Percentiles rank a stretch among this genome's conserved stretches.
Conservation (phyloP, 2,329 filamentous ascomycete species). For the Nothophoma quercina region DNA sequence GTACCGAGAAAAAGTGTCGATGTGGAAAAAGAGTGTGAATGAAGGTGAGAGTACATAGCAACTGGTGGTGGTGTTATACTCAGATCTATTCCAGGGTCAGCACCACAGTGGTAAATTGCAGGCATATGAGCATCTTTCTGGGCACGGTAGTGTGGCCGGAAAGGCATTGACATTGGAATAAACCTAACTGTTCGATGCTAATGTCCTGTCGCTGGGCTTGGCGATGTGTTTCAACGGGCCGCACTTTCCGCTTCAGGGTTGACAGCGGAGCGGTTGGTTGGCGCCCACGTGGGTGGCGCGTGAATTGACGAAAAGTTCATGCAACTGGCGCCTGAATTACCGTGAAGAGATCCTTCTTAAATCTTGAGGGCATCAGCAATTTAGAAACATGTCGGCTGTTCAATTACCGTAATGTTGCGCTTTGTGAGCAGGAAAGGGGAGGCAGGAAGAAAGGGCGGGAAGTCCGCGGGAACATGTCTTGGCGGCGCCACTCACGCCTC, state of each 20-base stretch:
- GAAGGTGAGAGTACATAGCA: not conserved
- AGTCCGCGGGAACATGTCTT: not conserved
- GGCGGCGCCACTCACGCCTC: conserved; percentile 1
- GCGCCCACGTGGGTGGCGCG: not conserved
- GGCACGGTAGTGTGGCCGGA: not conserved
- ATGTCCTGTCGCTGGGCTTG: conserved; percentile 2
- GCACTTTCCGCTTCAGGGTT: not conserved
- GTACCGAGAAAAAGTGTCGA: conserved; percentile 12
- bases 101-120: conserved; percentile 11
- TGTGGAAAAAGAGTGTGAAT: not conserved
- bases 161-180: not conserved
- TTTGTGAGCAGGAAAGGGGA: not conserved
- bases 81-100: not conserved
- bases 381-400: too few species aligned
- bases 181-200: not conserved
- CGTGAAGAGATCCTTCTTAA: not conserved
- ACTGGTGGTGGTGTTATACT: conserved; percentile 1
- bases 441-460: not conserved
- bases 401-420: not conserved
- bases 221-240: conserved; percentile 2
- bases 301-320: too few species aligned
- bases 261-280: not conserved
- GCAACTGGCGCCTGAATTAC: too few species aligned
- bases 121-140: not conserved
- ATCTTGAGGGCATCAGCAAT: too few species aligned